Conservation (phyloP, 179 eudicot species). For the Drosera spatulata region DNA sequence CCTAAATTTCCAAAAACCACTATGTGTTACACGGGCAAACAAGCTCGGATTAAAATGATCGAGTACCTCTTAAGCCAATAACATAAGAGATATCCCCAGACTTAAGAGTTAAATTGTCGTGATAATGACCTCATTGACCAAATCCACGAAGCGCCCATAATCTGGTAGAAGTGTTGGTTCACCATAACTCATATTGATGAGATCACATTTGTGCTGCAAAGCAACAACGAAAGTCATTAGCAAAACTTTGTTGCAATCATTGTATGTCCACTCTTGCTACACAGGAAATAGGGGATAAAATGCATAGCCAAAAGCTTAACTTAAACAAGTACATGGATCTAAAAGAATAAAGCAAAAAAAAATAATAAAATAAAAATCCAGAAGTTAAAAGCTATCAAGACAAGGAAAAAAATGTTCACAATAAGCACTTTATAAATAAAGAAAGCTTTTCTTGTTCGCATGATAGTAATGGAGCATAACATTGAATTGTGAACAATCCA, state of each 20-base stretch:
- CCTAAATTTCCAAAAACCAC: constrained; percentile 32
- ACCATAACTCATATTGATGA: constrained; percentile 98
- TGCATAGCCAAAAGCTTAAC: too few relatives aligned
- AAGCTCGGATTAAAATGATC: not conserved
- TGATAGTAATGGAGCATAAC: too few relatives aligned
- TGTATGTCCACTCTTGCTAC: not conserved
- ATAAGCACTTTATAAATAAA: too few relatives aligned
- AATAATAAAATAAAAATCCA: too few relatives aligned
- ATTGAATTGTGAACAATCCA: too few relatives aligned
- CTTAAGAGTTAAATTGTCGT: not conserved
- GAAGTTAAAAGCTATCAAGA: too few relatives aligned
- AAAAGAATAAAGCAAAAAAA: too few relatives aligned
- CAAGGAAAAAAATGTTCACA: too few relatives aligned
- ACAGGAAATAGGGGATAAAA: too few relatives aligned
- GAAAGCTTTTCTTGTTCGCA: too few relatives aligned
- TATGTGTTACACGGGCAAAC: not conserved
- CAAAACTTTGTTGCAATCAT: not conserved
- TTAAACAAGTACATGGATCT: too few relatives aligned
- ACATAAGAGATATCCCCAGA: not conserved
- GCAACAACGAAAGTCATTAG: not conserved
- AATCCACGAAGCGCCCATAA: constrained; percentile 97
- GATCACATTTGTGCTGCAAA: constrained; percentile 95
- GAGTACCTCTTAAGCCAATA: not conserved
- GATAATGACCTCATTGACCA: constrained; percentile 73
- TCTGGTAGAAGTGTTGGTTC: constrained; percentile 86